Base-by-base conservation (phyloP, 2,329 filamentous ascomycete species). In the Parafenestella ontariensis region DNA sequence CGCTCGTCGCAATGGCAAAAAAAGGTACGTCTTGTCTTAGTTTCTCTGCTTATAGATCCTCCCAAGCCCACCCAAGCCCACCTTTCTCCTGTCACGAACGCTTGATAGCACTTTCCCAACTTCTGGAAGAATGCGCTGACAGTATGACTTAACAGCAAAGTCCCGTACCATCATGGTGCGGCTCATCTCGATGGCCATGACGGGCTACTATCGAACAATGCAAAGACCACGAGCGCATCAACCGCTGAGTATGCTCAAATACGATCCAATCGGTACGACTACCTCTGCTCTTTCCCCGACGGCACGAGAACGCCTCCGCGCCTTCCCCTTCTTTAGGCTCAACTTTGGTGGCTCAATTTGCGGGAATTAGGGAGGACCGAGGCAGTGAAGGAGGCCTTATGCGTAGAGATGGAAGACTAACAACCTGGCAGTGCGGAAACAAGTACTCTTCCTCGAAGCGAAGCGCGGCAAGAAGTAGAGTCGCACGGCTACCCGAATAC, bases 121-220 rank as follows among this genome's bases (percentile, higher is more conserved):
- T 31, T 5, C 21, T 18, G 28, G 31, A 34, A 42, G 40, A 47
- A 46, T 46, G 13, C 28, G 58, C 68, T 70, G 61, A 71, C 61
- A 5, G 39, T 29, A 44, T 20, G n/a, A 23, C 9, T 28, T 17
- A 47, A 59, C 76, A 96, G 92, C 83, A 58, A 98, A 98, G 83
- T 91, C 93, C 73, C 92, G 96, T 76, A 89, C 94, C 65, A 89
- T 99, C 75, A 86, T 91, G 74, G 94, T 97, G 77, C 93, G 95
- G 76, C 89, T 99, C 65, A 83, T 99, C 76, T 96, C 92, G 61
- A 99, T 99, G 95, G 95, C 95, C 76, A 89, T 96, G 89, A 99
- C 95, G 23, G 95, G 95, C 72, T 99, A 92, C 85, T 99, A 94
- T 84, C 93, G 94, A 78, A 96, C 92, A 49, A 87, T 96, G 77